These are phyloP conservation scores for Neurospora hispaniola DNA, from an alignment of 495 filamentous ascomycete genomes.

Conservation along the genomic window DNA sequence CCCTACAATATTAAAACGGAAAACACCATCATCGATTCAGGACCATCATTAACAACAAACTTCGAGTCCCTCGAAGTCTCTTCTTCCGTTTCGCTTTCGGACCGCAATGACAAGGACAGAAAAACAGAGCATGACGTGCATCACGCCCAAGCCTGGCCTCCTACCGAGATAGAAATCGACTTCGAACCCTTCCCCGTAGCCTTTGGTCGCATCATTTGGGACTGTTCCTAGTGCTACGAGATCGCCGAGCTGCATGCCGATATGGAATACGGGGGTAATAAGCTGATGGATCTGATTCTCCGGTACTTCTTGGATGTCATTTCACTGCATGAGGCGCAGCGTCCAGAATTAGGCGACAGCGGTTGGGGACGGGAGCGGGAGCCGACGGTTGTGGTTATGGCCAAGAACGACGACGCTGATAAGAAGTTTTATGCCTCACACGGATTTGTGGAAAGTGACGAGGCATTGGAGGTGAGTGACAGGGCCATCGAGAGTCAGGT, in stretches of 20 bases:
- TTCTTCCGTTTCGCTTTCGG: conserved; percentile 27
- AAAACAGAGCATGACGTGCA: conserved; percentile 22
- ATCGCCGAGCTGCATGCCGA: conserved; percentile 28
- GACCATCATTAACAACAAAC: not conserved
- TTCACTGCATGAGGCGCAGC: not conserved
- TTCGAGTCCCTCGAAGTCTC: conserved; percentile 23
- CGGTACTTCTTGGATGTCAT: not conserved
- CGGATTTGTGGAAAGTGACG: not conserved
- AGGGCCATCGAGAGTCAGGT: not conserved
- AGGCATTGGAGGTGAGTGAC: not conserved
- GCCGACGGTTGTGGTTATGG: not conserved
- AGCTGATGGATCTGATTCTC: not conserved
- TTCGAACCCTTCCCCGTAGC: conserved; percentile 18
- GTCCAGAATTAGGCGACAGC: not conserved
- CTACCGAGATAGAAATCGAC: not conserved
- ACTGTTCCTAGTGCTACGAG: conserved; percentile 44
- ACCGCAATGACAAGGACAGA: not conserved
- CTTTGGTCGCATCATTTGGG: conserved; percentile 44
- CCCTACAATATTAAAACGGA: not conserved
- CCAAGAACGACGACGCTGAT: not conserved
- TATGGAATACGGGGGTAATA: not conserved
- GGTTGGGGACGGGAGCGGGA: not conserved
- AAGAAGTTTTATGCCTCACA: not conserved
- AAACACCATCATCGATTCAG: not conserved
- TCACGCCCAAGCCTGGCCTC: conserved; percentile 24